Evolutionary conservation across 176 grass and related monocot species (phyloP), one percentile per base, ranked within the genome.

Genomic region (Avena atlantica): DNA sequence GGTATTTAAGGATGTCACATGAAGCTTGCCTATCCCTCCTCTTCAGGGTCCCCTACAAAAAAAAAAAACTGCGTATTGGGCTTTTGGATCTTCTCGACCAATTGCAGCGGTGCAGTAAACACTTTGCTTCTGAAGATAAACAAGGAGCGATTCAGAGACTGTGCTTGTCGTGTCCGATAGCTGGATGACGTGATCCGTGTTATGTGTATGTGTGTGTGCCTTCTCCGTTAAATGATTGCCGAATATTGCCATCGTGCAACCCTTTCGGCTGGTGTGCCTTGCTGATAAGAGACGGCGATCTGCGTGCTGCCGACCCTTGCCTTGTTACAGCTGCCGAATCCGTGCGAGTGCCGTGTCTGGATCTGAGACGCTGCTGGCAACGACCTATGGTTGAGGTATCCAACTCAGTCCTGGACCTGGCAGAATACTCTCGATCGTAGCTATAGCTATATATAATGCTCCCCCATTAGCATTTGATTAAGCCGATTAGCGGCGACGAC

Each of bases 1-100:
- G 23, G 86, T 70, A 85, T 81, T 91, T 70, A 88, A 78, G 63
- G 61, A 50, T 91, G 82, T 85, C 86, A 91, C 86, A 85, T 82
- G 90, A 91, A 85, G 53, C 82, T 78, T 65, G 82, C 81, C 56
- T 49, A 21, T 55, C 17, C 36, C 60, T 68, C 76, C 1, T 10
- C 20, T 14, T 15, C 48, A 85, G 61, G 82, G 86, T 71, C 86
- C 90, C 89, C 82, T 50, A 52, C 70, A 20, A 34, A 69, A 34
- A 3, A 34, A 34, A 34, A 34, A 34, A 2, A 2, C 31, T 34
- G 31, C 31, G 31, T 34, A 34, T 34, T 34, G 40, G 40, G 6
- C 40, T 42, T 42, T 42, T 42, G 40, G 40, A 42, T 42, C 40
- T 42, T 42, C 40, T 42, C 40, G 40, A 42, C 40, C 40, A 42